Percentiles rank a stretch among this genome's conserved stretches.
phyloP scores from a whole-genome alignment of 352 stramenopile genomes.

The Plasmopara halstedii region DNA sequence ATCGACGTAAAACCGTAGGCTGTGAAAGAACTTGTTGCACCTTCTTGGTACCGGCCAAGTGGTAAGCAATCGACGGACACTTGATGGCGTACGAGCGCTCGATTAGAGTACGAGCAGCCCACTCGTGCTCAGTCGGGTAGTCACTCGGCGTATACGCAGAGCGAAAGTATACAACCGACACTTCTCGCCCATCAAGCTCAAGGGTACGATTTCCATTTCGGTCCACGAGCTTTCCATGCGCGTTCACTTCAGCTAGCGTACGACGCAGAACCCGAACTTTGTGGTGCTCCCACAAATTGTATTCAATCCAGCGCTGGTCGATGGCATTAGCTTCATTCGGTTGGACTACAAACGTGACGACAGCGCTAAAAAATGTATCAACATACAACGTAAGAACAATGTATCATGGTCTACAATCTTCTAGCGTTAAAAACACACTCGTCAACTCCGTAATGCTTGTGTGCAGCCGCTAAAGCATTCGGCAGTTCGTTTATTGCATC shows the following conservation, averaged over 20 bases:
- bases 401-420: neutral
- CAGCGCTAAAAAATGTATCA: conserved; percentile 26
- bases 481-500: conserved; percentile 62
- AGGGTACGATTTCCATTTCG: conserved; percentile 40
- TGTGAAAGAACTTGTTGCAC: conserved; percentile 94
- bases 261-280: conserved; percentile 65
- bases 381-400: neutral
- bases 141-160: conserved; percentile 95
- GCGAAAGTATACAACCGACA: conserved; percentile 95
- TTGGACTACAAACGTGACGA: conserved; percentile 90
- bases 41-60: conserved; percentile 97
- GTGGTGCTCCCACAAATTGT: conserved; percentile 86
- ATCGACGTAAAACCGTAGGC: conserved; percentile 79
- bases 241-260: conserved; percentile 62
- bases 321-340: conserved; percentile 84
- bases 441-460: conserved; percentile 64
- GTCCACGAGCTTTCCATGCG: conserved; percentile 24
- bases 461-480: conserved; percentile 49
- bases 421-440: conserved; percentile 39
- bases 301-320: conserved; percentile 90
- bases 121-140: conserved; percentile 90
- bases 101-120: conserved; percentile 80
- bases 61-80: conserved; percentile 94
- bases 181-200: conserved; percentile 57
- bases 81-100: conserved; percentile 92